phyloP scores from a whole-genome alignment of 345 rosid species.

The Noccaea caerulescens region DNA sequence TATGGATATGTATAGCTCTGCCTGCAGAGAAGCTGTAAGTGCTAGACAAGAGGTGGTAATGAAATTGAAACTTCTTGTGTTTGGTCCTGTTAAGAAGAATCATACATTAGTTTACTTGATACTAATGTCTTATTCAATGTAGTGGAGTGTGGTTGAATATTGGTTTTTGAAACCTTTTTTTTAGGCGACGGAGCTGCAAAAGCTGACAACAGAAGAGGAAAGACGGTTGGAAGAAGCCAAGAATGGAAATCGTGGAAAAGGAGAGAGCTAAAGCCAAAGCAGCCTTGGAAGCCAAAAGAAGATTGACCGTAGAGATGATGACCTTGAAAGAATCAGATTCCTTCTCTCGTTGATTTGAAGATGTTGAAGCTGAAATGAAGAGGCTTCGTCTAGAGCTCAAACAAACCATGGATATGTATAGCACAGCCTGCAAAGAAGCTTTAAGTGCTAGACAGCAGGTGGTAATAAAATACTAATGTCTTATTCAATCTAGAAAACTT shows the following conservation, averaged over 20 bases:
- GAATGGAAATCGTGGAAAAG: slow-evolving; percentile 54
- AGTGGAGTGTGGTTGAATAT: neutral
- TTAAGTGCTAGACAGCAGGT: slow-evolving; percentile 81
- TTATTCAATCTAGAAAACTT: neutral
- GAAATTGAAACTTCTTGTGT: neutral
- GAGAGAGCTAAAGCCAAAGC: slow-evolving; percentile 71
- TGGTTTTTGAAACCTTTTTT: neutral
- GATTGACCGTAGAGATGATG: slow-evolving; percentile 53
- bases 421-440: slow-evolving; percentile 89
- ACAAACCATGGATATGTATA: slow-evolving; percentile 93
- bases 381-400: slow-evolving; percentile 80
- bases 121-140: neutral
- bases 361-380: slow-evolving; percentile 85
- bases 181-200: slow-evolving; percentile 74
- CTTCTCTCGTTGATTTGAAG: slow-evolving; percentile 45
- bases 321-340: slow-evolving; percentile 52
- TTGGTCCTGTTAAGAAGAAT: slow-evolving; percentile 5
- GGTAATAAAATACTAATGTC: neutral
- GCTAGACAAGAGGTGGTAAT: slow-evolving; percentile 71
- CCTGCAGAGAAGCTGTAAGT: slow-evolving; percentile 84
- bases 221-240: slow-evolving; percentile 67
- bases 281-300: slow-evolving; percentile 65
- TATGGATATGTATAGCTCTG: slow-evolving; percentile 83
- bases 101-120: slow-evolving; percentile 10
- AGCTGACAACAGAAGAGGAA: slow-evolving; percentile 72